A percentile compares a stretch with the other conserved stretches of the same genome.
phyloP scores from a whole-genome alignment of 2,329 filamentous ascomycete genomes.

The Alternaria novae-zelandiae region DNA sequence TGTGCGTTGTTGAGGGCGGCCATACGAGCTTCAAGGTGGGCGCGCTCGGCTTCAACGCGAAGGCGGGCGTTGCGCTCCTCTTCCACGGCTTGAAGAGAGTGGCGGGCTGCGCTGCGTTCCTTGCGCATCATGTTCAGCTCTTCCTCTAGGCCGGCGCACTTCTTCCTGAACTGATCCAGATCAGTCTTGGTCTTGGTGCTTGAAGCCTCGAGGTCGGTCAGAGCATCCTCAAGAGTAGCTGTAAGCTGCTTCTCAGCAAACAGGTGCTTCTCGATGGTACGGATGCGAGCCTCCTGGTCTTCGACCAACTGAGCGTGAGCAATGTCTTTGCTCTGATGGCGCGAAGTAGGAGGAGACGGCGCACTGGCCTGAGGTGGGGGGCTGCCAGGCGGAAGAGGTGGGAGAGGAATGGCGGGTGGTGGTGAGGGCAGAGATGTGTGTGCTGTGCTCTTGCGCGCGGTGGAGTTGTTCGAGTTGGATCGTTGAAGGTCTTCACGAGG shows the following conservation, averaged over 20 bases:
- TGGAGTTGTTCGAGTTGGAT: constrained; percentile 67
- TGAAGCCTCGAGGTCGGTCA: constrained; percentile 90
- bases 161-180: constrained; percentile 88
- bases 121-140: constrained; percentile 71
- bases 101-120: constrained; percentile 64
- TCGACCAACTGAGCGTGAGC: constrained; percentile 82
- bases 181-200: constrained; percentile 92
- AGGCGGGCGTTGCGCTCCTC: constrained; percentile 93
- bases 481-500: constrained; percentile 59
- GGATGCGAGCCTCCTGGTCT: constrained; percentile 93
- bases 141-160: constrained; percentile 75
- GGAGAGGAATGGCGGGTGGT: constrained; percentile 93
- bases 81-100: constrained; percentile 86
- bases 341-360: constrained; percentile 65
- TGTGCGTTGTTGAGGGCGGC: constrained; percentile 78
- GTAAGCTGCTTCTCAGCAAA: constrained; percentile 96
- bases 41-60: constrained; percentile 86
- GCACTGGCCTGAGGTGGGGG: constrained; percentile 57
- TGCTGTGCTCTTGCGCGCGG: constrained; percentile 83
- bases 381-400: constrained; percentile 73
- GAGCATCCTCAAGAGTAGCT: constrained; percentile 90
- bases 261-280: constrained; percentile 95
- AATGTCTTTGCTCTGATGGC: constrained; percentile 83
- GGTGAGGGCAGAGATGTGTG: constrained; percentile 88
- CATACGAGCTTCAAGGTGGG: constrained; percentile 89